phyloP scores from a whole-genome alignment of 1,284 basidiomycete species.

The Puccinia hordei region DNA sequence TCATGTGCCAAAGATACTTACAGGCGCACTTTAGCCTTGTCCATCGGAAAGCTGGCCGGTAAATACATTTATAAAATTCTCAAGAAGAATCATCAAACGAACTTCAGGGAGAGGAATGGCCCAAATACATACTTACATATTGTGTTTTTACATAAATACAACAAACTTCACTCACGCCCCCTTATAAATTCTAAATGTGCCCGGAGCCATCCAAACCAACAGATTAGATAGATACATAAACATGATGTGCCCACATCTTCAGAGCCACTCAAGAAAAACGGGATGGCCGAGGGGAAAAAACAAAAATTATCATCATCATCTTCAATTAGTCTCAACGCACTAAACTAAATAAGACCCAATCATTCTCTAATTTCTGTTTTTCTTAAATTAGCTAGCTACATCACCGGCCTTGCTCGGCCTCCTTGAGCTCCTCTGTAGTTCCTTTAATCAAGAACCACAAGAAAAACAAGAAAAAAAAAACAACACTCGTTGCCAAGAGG shows the following conservation, averaged over 20 bases:
- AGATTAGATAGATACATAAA: conserved; percentile 4
- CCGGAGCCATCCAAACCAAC: conserved; percentile 20
- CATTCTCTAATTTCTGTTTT: conserved; percentile 25
- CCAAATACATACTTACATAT: background rate
- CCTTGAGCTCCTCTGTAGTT: conserved; percentile 3
- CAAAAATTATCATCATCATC: too few species aligned
- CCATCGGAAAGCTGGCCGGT: conserved; percentile 3
- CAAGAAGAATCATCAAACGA: background rate
- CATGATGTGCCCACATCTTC: background rate
- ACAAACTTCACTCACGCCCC: too few species aligned
- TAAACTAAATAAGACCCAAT: background rate
- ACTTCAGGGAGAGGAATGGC: background rate
- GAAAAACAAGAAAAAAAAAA: background rate
- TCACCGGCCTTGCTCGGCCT: conserved; percentile 15
- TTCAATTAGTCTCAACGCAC: background rate
- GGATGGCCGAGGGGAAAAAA: conserved; percentile 26
- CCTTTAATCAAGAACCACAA: conserved; percentile 7
- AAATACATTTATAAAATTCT: too few species aligned
- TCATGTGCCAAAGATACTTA: conserved; percentile 3
- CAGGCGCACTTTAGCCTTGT: too few species aligned
- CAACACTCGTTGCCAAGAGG: too few species aligned
- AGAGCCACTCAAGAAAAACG: background rate
- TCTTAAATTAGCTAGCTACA: background rate
- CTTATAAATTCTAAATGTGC: background rate
- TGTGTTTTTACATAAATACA: too few species aligned